Evolutionary conservation across 2,329 filamentous ascomycete species (phyloP), one percentile per base, ranked within the genome.

Genomic region (Aspergillus amoenus): DNA sequence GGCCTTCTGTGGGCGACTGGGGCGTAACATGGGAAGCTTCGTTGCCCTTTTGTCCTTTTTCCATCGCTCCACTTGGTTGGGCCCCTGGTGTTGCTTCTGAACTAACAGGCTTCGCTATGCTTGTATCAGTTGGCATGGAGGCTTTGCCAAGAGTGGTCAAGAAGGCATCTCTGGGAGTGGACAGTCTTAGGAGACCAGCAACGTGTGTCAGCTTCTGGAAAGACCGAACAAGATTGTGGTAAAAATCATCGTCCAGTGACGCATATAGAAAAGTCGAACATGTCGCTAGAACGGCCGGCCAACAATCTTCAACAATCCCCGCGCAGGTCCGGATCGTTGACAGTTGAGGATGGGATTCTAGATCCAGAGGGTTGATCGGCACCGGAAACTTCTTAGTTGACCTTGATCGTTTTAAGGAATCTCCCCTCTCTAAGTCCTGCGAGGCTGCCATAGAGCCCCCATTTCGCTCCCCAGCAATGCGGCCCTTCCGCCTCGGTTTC

Each of bases 201-300:
- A 97, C 93, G 70, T 99, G 95, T 1, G 94, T 90, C 67, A 99
- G 90, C 63, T 95, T 92, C 68, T 99, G 94, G 65, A 97, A 96
- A 0, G 93, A 90, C 63, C 94, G 85, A 22, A 99, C 93, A 1
- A 99, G 79, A 9, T 88, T 86, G 64, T 97, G 93, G 67, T 97
- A 99, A 66, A 94, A 97, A 52, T 97, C 92, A 1, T 91, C 89
- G 70, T 99, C 94, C 4, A 99, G 79, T 0, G 93, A 87, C 30
- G 94, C 91, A 69, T 96, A 95, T 17, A 99, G 78, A 69, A 97
- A 99, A 0, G 93, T 97, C 0, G 94, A 99, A 66, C 92, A 97
- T 2, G 92, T 94, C 1, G 94, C 93, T 48, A 99, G 83, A 40
- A 97, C 88, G 12, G 94, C 94, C 46, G 94, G 94, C 94, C 94